phyloP scores from a whole-genome alignment of 2,329 filamentous ascomycete genomes.

The Leptographium radiaticola region DNA sequence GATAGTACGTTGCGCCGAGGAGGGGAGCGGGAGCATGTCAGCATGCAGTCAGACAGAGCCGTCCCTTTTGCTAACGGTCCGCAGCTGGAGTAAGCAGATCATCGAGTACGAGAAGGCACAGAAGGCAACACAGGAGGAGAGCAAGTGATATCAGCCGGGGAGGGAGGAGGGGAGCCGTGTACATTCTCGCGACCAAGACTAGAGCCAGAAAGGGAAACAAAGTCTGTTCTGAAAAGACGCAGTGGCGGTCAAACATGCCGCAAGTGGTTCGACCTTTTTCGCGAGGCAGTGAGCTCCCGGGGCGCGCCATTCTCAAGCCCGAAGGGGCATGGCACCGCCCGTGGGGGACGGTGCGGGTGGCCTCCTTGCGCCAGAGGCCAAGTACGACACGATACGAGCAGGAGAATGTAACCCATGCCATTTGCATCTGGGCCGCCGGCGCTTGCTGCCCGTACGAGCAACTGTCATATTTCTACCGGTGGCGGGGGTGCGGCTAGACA shows the following conservation, averaged over 20 bases:
- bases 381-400: too few relatives aligned
- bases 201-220: background rate
- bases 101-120: constrained; percentile 29
- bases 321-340: too few relatives aligned
- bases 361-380: too few relatives aligned
- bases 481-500: too few relatives aligned
- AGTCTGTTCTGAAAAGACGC: background rate
- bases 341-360: too few relatives aligned
- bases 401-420: too few relatives aligned
- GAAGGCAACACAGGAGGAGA: constrained; percentile 15
- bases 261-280: background rate
- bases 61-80: background rate
- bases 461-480: too few relatives aligned
- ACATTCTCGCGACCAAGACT: background rate
- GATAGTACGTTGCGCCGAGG: constrained; percentile 48
- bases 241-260: background rate
- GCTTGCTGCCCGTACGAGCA: too few relatives aligned
- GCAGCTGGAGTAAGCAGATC: constrained; percentile 32
- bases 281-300: too few relatives aligned
- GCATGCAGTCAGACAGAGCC: background rate
- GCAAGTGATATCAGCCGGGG: constrained; percentile 2
- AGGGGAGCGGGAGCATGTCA: background rate
- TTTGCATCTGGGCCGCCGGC: too few relatives aligned
- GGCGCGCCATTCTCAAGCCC: too few relatives aligned
- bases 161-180: background rate